phyloP scores from a whole-genome alignment of 1,139 yeast species.

The Yamadazyma siamensis region DNA sequence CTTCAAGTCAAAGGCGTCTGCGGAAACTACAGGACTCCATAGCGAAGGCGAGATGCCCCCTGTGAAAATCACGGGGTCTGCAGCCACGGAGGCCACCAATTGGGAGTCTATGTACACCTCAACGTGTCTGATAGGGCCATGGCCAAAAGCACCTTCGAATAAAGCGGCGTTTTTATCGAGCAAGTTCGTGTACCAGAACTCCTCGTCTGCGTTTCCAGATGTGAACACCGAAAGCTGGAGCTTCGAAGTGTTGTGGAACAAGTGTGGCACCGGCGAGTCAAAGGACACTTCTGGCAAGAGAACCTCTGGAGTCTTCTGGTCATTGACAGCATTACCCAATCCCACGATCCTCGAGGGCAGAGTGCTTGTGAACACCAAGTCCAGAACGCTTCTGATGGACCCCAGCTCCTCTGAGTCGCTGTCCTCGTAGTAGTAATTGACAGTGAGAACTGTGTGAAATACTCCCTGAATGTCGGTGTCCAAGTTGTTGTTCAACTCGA shows the following conservation, averaged over 20 bases:
- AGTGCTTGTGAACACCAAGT: constrained; percentile 1
- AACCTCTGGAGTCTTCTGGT: constrained; percentile 28
- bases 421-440: constrained; percentile 35
- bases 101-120: constrained; percentile 50
- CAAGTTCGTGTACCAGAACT: constrained; percentile 76
- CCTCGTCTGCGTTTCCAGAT: constrained; percentile 77
- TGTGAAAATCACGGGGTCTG: constrained; percentile 64
- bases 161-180: constrained; percentile 43
- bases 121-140: constrained; percentile 61
- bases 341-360: constrained; percentile 11
- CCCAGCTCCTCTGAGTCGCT: not conserved
- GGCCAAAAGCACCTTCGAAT: constrained; percentile 44
- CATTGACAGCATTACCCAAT: constrained; percentile 13
- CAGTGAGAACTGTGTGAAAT: constrained; percentile 52
- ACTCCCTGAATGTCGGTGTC: constrained; percentile 56
- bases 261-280: constrained; percentile 34
- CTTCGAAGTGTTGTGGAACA: constrained; percentile 51
- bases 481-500: constrained; percentile 67
- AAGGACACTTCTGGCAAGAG: constrained; percentile 42
- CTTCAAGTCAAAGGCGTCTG: constrained; percentile 69
- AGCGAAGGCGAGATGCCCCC: constrained; percentile 78
- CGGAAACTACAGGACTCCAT: constrained; percentile 77
- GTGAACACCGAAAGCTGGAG: constrained; percentile 59
- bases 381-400: constrained; percentile 1
- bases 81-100: constrained; percentile 48